phyloP scores from a whole-genome alignment of 2,329 filamentous ascomycete species.

The Phaeoacremonium minimum region DNA sequence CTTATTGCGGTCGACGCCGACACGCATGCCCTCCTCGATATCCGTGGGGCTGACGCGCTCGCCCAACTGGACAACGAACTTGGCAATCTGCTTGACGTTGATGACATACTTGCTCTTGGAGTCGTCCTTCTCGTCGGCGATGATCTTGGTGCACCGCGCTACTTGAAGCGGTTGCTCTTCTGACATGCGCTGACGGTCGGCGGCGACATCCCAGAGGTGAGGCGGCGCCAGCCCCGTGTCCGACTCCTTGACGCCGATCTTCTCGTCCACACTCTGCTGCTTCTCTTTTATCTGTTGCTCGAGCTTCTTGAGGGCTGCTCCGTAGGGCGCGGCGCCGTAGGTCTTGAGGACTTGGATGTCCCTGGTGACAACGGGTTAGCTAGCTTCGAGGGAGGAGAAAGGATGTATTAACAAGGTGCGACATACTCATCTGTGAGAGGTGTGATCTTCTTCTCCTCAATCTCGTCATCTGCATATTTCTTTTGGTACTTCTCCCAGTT shows the following conservation, averaged over 20 bases:
- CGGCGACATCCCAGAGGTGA: conserved; percentile 97
- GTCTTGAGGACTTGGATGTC: conserved; percentile 99
- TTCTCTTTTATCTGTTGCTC: conserved; percentile 99
- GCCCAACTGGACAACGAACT: conserved; percentile 96
- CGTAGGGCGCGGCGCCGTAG: conserved; percentile 95
- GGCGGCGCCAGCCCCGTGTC: conserved; percentile 97
- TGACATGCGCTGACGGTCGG: conserved; percentile 95
- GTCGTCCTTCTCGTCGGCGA: conserved; percentile 89
- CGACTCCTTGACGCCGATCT: conserved; percentile 96
- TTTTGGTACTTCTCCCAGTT: conserved; percentile 99
- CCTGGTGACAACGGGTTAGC: conserved; percentile 43
- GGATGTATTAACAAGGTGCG: conserved; percentile 4
- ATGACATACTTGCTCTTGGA: conserved; percentile 99
- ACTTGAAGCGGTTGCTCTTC: conserved; percentile 98
- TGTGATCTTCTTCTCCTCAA: conserved; percentile 99
- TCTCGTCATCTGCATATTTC: conserved; percentile 92
- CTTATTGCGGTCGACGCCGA: conserved; percentile 97
- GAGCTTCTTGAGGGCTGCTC: conserved; percentile 88
- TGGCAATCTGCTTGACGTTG: conserved; percentile 99
- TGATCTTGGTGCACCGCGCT: conserved; percentile 98
- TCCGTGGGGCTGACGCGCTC: conserved; percentile 96
- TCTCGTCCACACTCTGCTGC: conserved; percentile 96
- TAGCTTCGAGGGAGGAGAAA: conserved; percentile 14
- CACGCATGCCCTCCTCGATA: conserved; percentile 99
- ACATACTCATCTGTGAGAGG: conserved; percentile 92